Percentiles rank a stretch among this genome's conserved stretches.
Conservation (phyloP, 2,329 filamentous ascomycete species). For the Albifimbria verrucaria region DNA sequence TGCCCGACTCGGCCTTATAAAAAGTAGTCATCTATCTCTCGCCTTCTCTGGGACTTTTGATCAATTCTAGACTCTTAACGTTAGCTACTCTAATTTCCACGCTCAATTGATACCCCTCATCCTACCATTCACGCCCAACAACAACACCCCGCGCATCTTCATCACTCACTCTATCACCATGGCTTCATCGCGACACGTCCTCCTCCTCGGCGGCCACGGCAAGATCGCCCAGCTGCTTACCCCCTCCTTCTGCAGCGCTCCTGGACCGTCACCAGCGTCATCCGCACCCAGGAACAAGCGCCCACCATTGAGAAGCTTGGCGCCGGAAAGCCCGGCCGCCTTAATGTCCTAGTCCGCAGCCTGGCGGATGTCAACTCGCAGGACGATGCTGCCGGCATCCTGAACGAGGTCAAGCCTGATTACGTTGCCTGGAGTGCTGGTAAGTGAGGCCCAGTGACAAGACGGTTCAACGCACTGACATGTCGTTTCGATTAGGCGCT, state of each 20-base stretch:
- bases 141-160: background rate
- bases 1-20: no score
- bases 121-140: background rate
- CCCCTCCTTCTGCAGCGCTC: constrained; percentile 70
- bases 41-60: no score
- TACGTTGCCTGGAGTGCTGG: constrained; percentile 69
- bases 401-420: constrained; percentile 59
- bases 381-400: constrained; percentile 57
- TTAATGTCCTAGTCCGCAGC: constrained; percentile 67
- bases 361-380: constrained; percentile 67
- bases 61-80: no score
- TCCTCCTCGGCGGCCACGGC: constrained; percentile 79
- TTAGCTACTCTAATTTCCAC: no score
- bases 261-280: constrained; percentile 76
- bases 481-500: constrained; percentile 37
- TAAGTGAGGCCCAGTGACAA: constrained; percentile 24
- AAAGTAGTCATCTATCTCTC: no score
- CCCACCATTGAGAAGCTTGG: constrained; percentile 60
- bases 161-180: constrained; percentile 15
- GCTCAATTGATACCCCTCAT: no score
- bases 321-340: constrained; percentile 54
- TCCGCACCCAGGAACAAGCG: constrained; percentile 69
- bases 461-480: background rate
- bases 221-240: constrained; percentile 74
- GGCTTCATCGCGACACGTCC: constrained; percentile 47